Evolutionary conservation across 225 moss, liverwort and hornwort genomes (phyloP).

Genomic region (Antitrichia curtipendula): DNA sequence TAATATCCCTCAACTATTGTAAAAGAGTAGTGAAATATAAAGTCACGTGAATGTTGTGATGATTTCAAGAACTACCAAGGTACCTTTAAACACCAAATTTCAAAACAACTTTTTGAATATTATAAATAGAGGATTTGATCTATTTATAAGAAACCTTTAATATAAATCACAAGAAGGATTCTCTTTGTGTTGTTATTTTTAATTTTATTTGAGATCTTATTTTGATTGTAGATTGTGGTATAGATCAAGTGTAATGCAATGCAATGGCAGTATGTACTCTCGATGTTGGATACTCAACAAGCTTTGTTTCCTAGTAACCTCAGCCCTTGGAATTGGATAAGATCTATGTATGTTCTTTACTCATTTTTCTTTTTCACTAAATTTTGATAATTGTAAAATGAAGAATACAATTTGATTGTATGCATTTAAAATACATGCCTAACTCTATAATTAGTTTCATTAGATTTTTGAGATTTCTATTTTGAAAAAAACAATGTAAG

Average conservation of each 20-base stretch:
- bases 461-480: fast-evolving
- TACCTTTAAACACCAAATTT: no score
- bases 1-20: background rate
- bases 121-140: fast-evolving
- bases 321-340: background rate
- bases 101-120: background rate
- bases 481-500: background rate
- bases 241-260: background rate
- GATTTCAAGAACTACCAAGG: background rate
- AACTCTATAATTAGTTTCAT: background rate
- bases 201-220: background rate
- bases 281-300: background rate
- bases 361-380: no score
- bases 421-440: background rate
- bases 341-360: fast-evolving
- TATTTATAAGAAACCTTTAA: fast-evolving
- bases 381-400: background rate
- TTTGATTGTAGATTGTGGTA: no score
- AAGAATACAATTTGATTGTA: background rate
- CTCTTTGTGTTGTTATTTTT: background rate
- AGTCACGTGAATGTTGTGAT: background rate
- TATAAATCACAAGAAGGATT: background rate
- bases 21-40: background rate
- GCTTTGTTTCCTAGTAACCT: background rate
- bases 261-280: background rate